A percentile compares a stretch with the other conserved stretches of the same genome.
phyloP scores from a whole-genome alignment of 2,329 filamentous ascomycete species.

The Blastomyces percursus region DNA sequence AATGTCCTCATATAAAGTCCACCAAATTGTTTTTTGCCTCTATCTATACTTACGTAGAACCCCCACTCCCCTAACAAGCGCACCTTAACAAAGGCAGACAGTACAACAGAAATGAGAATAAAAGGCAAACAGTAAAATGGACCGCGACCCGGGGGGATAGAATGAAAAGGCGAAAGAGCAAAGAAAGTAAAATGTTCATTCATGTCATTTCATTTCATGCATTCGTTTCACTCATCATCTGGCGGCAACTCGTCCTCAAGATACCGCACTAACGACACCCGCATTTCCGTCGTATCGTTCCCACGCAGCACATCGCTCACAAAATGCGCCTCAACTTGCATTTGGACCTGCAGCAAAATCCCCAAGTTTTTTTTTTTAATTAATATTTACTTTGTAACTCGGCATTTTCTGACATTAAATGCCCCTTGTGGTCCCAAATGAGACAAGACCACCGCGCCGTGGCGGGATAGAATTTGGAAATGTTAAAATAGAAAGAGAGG shows the following conservation, averaged over 20 bases:
- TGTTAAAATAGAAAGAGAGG: background rate
- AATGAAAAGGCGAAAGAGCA: background rate
- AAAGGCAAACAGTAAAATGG: constrained; percentile 1
- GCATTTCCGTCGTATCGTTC: constrained; percentile 95
- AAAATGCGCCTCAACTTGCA: constrained; percentile 97
- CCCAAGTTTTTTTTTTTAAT: constrained; percentile 8
- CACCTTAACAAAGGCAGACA: background rate
- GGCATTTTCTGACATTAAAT: background rate
- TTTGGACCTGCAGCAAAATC: constrained; percentile 55
- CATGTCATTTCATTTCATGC: background rate
- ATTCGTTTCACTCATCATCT: constrained; percentile 65
- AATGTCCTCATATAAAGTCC: no score
- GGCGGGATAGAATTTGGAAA: constrained; percentile 1
- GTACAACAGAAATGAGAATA: background rate
- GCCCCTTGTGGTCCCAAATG: constrained; percentile 1
- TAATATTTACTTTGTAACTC: background rate
- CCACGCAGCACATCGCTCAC: constrained; percentile 86
- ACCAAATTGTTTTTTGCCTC: no score
- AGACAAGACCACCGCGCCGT: constrained; percentile 4
- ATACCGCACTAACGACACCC: constrained; percentile 80
- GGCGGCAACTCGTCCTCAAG: constrained; percentile 97
- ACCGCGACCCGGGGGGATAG: constrained; percentile 11
- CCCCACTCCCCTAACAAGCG: background rate
- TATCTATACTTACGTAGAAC: no score
- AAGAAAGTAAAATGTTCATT: background rate